Conservation (phyloP, 2,329 filamentous ascomycete genomes). For the Aspergillus felis region DNA sequence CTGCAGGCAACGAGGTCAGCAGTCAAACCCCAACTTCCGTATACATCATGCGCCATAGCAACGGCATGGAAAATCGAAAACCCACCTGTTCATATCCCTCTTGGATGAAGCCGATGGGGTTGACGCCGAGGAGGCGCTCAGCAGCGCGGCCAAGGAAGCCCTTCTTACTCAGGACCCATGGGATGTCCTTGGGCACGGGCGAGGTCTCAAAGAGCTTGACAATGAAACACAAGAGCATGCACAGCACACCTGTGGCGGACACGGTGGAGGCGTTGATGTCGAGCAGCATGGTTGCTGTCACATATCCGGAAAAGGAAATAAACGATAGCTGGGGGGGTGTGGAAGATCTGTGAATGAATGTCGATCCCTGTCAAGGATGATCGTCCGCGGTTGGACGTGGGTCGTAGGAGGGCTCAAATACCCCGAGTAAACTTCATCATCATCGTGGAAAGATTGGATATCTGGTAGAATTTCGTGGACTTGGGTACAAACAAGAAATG, state of each 20-base stretch:
- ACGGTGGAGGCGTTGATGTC: conserved; percentile 1
- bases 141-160: conserved; percentile 7
- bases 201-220: conserved; percentile 13
- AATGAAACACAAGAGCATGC: conserved; percentile 6
- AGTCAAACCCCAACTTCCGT: neutral
- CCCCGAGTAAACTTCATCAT: neutral
- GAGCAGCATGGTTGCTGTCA: conserved; percentile 7
- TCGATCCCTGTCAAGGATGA: neutral
- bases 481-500: neutral
- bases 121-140: conserved; percentile 11
- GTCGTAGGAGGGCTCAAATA: neutral
- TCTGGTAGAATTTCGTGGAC: neutral
- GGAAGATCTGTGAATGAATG: neutral
- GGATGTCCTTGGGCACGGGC: conserved; percentile 8
- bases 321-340: neutral
- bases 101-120: conserved; percentile 10
- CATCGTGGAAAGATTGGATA: neutral
- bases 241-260: conserved; percentile 1
- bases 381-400: neutral
- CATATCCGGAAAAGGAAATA: neutral
- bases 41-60: too few relatives aligned
- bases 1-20: neutral
- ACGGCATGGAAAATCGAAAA: neutral
- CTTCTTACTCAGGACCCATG: conserved; percentile 9
- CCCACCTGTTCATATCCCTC: conserved; percentile 11